Evolutionary conservation across 2,329 filamentous ascomycete species (phyloP), one percentile per base, ranked within the genome.

Genomic region (Penicillium corylophilum): DNA sequence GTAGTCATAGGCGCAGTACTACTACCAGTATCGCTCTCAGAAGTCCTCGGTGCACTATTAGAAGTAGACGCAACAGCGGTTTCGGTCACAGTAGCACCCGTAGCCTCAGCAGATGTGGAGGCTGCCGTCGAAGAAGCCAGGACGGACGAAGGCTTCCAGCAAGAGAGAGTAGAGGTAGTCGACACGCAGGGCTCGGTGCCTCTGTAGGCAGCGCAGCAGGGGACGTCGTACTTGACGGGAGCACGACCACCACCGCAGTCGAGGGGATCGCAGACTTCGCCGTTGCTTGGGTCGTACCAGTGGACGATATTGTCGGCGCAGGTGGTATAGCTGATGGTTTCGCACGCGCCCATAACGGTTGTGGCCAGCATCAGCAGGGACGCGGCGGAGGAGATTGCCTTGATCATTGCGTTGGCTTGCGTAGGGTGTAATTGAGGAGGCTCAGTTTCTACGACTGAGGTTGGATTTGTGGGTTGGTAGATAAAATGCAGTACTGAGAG

Each of bases 181-280:
- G 39, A 43, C 9, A 49, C 43, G 31, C 31, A 35, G n/a, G 31
- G 31, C 33, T 50, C 46, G 13, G 55, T 58, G 29, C 57, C 57
- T 1, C 28, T 48, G 36, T 59, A 60, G 13, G 35, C 20, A 31
- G 53, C 36, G n/a, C 57, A 60, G 20, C 55, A 48, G 33, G 57
- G 55, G 33, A 54, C 48, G 23, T 54, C 42, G 12, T 29, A 43
- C 28, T 53, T 60, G 1, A 40, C 20, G 2, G 57, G 55, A 43
- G 55, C 55, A 26, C 49, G 52, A 16, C 50, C 59, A 38, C 60
- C 60, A 23, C 60, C 60, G 36, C 60, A 62, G 46, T 62, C 54
- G 20, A 61, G 48, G 5, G 51, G 51, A 40, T 62, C 60, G 48
- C 59, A 61, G 31, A 61, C 50, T 45, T 58, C 56, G 36, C 59